Conservation (phyloP, 805 yeast genomes). For the Brettanomyces nanus region DNA sequence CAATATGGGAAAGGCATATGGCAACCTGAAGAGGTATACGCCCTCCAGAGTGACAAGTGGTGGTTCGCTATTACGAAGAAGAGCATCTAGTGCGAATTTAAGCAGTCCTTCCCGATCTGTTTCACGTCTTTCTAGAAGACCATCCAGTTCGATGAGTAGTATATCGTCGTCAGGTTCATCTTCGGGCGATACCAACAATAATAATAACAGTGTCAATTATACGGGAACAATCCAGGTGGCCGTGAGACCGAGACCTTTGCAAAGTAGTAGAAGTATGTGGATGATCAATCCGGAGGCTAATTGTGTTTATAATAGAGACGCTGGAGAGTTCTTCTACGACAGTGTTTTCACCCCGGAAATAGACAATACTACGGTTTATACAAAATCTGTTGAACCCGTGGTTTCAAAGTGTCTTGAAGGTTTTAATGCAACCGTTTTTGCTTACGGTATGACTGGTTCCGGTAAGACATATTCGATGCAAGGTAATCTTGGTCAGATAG, state of each 20-base stretch:
- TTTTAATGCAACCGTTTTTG: constrained; percentile 82
- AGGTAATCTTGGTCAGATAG: constrained; percentile 55
- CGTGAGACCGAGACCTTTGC: constrained; percentile 65
- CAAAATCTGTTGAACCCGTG: constrained; percentile 42
- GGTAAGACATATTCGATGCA: constrained; percentile 88
- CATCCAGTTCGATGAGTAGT: constrained; percentile 16
- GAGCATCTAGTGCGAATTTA: not conserved
- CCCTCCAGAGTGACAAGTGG: constrained; percentile 3
- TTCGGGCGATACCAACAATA: not conserved
- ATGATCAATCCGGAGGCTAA: constrained; percentile 35
- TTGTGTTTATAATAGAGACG: constrained; percentile 40
- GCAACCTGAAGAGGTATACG: constrained; percentile 4
- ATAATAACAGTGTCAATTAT: constrained; percentile 25
- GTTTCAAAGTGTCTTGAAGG: constrained; percentile 58
- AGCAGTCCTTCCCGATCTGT: constrained; percentile 13
- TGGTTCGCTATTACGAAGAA: not conserved
- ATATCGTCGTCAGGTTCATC: constrained; percentile 1
- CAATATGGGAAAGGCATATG: constrained; percentile 7
- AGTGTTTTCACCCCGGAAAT: constrained; percentile 58
- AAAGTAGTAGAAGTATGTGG: constrained; percentile 30
- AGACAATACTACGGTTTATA: constrained; percentile 56
- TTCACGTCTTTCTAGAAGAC: constrained; percentile 8
- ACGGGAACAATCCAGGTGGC: constrained; percentile 71
- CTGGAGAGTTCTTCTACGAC: constrained; percentile 68
- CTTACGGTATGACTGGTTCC: constrained; percentile 92